Percentiles rank a stretch among this genome's conserved stretches.
These are phyloP conservation scores for Starmera caribaea DNA, from an alignment of 805 yeast genomes.

Conservation along the genomic window DNA sequence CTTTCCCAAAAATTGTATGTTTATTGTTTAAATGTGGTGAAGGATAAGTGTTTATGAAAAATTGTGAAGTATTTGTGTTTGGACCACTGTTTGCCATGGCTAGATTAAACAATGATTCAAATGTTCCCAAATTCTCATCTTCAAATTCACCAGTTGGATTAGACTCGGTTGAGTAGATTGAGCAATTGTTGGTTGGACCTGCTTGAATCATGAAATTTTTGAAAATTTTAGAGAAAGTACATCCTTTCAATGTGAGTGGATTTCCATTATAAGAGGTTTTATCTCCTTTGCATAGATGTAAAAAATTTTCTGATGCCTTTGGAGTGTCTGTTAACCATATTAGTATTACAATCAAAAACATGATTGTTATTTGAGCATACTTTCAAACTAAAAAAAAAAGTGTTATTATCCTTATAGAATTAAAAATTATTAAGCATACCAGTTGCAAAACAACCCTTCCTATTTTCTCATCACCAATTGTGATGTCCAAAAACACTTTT, in stretches of 20 bases:
- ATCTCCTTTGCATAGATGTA: constrained; percentile 33
- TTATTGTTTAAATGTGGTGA: constrained; percentile 69
- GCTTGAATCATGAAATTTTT: constrained; percentile 65
- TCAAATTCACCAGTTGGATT: constrained; percentile 30
- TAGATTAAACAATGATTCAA: constrained; percentile 37
- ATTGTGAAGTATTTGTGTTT: constrained; percentile 52
- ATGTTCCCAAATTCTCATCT: constrained; percentile 44
- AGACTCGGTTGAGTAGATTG: constrained; percentile 25
- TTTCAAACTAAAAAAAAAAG: background rate
- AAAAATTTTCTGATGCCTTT: constrained; percentile 40
- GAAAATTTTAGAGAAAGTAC: constrained; percentile 51
- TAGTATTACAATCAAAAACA: background rate
- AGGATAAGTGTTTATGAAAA: constrained; percentile 61
- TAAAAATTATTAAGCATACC: constrained; percentile 13
- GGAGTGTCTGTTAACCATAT: constrained; percentile 35
- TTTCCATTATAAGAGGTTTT: constrained; percentile 12
- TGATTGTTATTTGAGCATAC: constrained; percentile 1
- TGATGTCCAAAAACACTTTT: constrained; percentile 40
- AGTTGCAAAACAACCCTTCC: constrained; percentile 61
- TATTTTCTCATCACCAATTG: constrained; percentile 27
- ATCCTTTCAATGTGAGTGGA: constrained; percentile 28
- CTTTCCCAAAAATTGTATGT: constrained; percentile 71
- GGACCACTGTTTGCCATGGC: constrained; percentile 59
- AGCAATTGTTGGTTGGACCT: constrained; percentile 50
- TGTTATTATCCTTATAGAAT: background rate